Percentiles rank a stretch among this genome's conserved stretches.
Conservation (phyloP, 768 basidiomycete genomes). For the Xanthoconium stramineum region DNA sequence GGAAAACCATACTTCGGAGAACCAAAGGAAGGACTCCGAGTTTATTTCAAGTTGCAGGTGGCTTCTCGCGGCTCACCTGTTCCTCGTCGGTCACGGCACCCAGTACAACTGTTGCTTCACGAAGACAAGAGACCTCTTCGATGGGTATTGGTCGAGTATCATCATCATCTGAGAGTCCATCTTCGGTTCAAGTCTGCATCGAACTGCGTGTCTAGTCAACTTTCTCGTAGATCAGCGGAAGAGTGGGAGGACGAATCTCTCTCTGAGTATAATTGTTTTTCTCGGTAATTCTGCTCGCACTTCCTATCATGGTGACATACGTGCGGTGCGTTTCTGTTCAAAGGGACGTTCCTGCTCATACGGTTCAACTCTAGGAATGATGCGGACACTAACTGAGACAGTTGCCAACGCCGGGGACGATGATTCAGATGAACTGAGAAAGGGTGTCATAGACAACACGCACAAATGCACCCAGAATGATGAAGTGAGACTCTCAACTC, state of each 20-base stretch:
- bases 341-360: constrained; percentile 40
- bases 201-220: constrained; percentile 76
- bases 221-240: constrained; percentile 57
- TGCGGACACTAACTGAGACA: no score
- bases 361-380: constrained; percentile 43
- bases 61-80: constrained; percentile 70
- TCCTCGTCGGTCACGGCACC: constrained; percentile 82
- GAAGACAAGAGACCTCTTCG: constrained; percentile 85
- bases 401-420: no score
- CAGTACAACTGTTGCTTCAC: constrained; percentile 70
- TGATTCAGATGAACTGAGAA: no score
- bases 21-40: constrained; percentile 83
- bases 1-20: constrained; percentile 76
- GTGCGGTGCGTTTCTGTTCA: constrained; percentile 38
- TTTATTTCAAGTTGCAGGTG: constrained; percentile 76
- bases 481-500: no score
- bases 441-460: no score
- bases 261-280: constrained; percentile 70
- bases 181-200: constrained; percentile 86
- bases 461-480: no score
- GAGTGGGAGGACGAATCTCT: constrained; percentile 50
- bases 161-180: constrained; percentile 65
- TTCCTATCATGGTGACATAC: constrained; percentile 46
- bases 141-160: constrained; percentile 83
- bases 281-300: constrained; percentile 61